Percentiles rank a stretch among this genome's conserved stretches.
phyloP scores from a whole-genome alignment of 305 asterid species.

The Solanum hybrid region DNA sequence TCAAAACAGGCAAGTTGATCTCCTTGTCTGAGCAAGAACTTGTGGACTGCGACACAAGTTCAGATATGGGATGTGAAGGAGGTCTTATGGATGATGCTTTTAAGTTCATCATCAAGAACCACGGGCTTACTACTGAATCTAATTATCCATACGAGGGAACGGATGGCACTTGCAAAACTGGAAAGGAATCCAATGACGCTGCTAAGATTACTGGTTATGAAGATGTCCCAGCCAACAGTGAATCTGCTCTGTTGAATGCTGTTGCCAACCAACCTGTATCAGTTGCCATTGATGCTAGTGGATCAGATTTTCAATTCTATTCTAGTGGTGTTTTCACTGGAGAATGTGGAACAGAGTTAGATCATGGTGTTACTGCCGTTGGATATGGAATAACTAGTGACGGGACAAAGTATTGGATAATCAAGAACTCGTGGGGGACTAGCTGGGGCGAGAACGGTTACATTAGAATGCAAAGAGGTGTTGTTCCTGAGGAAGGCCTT shows the following conservation, averaged over 20 bases:
- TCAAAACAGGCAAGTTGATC: too few relatives aligned
- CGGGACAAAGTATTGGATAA: conserved; percentile 39
- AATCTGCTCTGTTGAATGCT: conserved; percentile 28
- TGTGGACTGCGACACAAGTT: neutral
- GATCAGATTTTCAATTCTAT: conserved; percentile 32
- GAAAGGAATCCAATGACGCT: conserved; percentile 17
- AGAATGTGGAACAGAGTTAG: conserved; percentile 24
- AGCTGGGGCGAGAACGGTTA: conserved; percentile 34
- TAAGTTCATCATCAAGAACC: neutral
- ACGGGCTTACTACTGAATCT: conserved; percentile 29
- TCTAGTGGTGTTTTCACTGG: conserved; percentile 37
- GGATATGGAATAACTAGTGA: conserved; percentile 36
- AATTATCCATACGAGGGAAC: conserved; percentile 29
- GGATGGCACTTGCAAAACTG: conserved; percentile 26
- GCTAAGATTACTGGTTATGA: conserved; percentile 35
- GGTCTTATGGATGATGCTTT: neutral
- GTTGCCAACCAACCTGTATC: conserved; percentile 45
- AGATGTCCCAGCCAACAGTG: conserved; percentile 37
- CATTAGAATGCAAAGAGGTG: conserved; percentile 22
- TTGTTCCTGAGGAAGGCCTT: conserved; percentile 22
- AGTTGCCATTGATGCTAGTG: conserved; percentile 34
- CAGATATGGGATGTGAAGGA: neutral
- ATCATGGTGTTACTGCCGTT: conserved; percentile 40
- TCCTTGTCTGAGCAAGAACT: too few relatives aligned
- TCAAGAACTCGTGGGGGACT: conserved; percentile 39